phyloP scores from a whole-genome alignment of 2,329 filamentous ascomycete genomes.

The Trichoderma asperellum region DNA sequence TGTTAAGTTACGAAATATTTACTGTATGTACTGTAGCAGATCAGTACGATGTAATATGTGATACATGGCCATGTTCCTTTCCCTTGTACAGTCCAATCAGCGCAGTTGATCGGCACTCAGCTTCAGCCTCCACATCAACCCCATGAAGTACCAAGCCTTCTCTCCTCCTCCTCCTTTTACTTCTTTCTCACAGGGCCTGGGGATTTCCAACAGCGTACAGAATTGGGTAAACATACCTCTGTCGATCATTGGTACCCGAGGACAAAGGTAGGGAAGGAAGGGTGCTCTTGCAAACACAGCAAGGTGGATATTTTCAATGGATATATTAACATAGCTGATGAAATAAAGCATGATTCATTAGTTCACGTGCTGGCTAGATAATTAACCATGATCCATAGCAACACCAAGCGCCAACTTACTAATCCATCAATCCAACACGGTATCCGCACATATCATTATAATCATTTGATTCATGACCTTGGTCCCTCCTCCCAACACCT shows the following conservation, averaged over 20 bases:
- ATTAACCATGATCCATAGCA: constrained; percentile 24
- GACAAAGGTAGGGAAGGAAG: background rate
- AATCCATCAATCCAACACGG: constrained; percentile 17
- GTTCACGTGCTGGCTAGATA: constrained; percentile 14
- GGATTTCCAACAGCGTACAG: background rate
- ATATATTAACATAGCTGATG: background rate
- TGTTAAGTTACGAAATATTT: background rate
- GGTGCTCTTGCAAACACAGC: background rate
- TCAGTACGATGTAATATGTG: background rate
- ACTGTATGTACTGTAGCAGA: background rate
- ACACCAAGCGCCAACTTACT: constrained; percentile 23
- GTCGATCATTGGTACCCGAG: background rate
- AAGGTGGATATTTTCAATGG: background rate
- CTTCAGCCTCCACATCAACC: background rate
- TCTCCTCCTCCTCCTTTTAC: background rate
- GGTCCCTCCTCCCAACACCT: background rate
- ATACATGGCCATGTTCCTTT: background rate
- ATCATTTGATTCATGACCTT: constrained; percentile 3
- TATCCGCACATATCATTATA: constrained; percentile 2
- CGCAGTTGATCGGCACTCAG: background rate
- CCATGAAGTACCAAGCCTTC: too few relatives aligned
- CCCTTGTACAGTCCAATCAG: background rate
- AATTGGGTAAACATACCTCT: background rate
- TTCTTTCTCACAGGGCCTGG: too few relatives aligned
- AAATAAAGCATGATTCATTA: constrained; percentile 17